Percentiles rank a stretch among this genome's conserved stretches.
Conservation (phyloP, 2,329 filamentous ascomycete genomes). For the Aspergillus sp. region DNA sequence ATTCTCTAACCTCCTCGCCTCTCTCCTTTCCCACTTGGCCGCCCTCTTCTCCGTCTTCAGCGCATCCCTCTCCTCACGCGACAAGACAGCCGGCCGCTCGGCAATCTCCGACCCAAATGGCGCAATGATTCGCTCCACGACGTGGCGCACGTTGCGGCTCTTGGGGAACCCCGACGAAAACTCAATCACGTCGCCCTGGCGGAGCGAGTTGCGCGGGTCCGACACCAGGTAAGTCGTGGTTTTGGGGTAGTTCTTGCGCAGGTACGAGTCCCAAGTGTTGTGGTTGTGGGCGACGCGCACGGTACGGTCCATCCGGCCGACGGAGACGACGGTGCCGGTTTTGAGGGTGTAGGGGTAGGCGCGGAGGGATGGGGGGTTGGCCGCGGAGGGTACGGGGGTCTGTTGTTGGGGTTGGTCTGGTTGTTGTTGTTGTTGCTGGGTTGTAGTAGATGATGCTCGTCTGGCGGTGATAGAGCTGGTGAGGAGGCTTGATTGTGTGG, state of each 20-base stretch:
- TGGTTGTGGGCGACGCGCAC: constrained; percentile 33
- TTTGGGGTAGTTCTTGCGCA: constrained; percentile 34
- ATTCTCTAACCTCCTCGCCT: constrained; percentile 18
- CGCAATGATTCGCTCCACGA: constrained; percentile 39
- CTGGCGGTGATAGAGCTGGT: constrained; percentile 8
- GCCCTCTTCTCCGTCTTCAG: constrained; percentile 25
- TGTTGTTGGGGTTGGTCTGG: not conserved
- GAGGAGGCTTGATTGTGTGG: constrained; percentile 6
- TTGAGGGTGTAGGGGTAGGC: constrained; percentile 30
- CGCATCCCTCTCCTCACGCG: constrained; percentile 29
- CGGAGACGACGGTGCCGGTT: constrained; percentile 37
- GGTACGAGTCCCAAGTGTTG: constrained; percentile 29
- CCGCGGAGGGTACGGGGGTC: constrained; percentile 1
- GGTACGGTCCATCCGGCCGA: constrained; percentile 38
- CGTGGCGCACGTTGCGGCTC: constrained; percentile 34
- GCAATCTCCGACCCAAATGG: constrained; percentile 34
- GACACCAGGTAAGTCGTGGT: constrained; percentile 30
- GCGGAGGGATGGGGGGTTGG: constrained; percentile 25
- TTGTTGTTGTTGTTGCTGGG: constrained; percentile 3
- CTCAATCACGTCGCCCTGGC: constrained; percentile 41
- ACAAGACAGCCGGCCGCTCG: constrained; percentile 32
- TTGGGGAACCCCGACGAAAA: constrained; percentile 37
- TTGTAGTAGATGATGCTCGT: constrained; percentile 3
- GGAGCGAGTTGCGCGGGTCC: constrained; percentile 37
- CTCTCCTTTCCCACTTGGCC: constrained; percentile 26